A percentile compares a stretch with the other conserved stretches of the same genome.
phyloP scores from a whole-genome alignment of 306 rosid species.

The Corylus avellana region DNA sequence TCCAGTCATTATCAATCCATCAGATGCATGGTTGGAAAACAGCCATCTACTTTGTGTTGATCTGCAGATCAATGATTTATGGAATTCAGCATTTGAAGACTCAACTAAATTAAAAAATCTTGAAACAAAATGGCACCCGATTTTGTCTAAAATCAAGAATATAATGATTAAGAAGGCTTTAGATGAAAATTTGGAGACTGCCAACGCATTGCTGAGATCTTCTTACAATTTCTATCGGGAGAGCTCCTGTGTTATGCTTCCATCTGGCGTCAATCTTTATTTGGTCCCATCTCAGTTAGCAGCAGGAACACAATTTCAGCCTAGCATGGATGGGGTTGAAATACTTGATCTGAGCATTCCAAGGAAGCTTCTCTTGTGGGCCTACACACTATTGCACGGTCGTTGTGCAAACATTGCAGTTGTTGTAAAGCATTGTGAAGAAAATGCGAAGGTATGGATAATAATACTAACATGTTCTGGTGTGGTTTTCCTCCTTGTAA shows the following conservation, averaged over 20 bases:
- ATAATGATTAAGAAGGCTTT: conserved; percentile 54
- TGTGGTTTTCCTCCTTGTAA: conserved; percentile 8
- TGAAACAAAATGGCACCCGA: conserved; percentile 63
- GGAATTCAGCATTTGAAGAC: conserved; percentile 83
- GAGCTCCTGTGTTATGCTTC: conserved; percentile 75
- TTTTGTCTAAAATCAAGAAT: conserved; percentile 59
- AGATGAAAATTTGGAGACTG: conserved; percentile 77
- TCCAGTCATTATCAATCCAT: conserved; percentile 44
- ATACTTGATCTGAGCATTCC: conserved; percentile 89
- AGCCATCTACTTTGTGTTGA: conserved; percentile 75
- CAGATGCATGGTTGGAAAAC: conserved; percentile 55
- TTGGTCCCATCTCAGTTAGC: conserved; percentile 58
- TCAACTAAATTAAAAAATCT: conserved; percentile 49
- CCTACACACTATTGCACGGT: conserved; percentile 71
- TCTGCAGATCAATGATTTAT: conserved; percentile 72
- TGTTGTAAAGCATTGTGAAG: conserved; percentile 96
- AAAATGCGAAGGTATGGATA: conserved; percentile 76
- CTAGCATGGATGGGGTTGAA: conserved; percentile 64
- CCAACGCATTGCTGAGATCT: conserved; percentile 75
- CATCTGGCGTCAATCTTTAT: conserved; percentile 76
- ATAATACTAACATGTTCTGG: conserved; percentile 25
- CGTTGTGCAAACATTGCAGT: conserved; percentile 70
- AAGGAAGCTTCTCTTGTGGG: conserved; percentile 99
- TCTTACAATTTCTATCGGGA: conserved; percentile 87
- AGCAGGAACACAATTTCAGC: conserved; percentile 53